Percentiles rank a stretch among this genome's conserved stretches.
phyloP scores from a whole-genome alignment of 1,284 basidiomycete genomes.

The Abortiporus biennis region DNA sequence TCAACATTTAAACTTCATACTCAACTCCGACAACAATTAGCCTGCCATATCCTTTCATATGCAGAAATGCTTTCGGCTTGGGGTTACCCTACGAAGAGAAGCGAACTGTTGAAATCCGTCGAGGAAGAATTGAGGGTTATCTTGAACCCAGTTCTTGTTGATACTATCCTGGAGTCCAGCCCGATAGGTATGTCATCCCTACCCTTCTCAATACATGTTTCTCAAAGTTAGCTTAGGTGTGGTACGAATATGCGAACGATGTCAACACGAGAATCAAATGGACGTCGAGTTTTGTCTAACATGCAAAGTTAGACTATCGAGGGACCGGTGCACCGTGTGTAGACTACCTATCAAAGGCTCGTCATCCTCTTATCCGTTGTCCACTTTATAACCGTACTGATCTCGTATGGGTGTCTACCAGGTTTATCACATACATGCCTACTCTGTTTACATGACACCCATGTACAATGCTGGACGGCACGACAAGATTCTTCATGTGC shows the following conservation, averaged over 20 bases:
- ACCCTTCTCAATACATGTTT: neutral
- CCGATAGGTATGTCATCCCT: conserved; percentile 14
- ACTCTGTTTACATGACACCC: conserved; percentile 21
- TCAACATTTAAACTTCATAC: conserved; percentile 12
- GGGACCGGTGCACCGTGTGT: conserved; percentile 65
- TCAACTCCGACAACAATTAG: conserved; percentile 33
- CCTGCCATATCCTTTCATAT: conserved; percentile 61
- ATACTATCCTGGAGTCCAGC: conserved; percentile 29
- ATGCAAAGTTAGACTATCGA: conserved; percentile 39
- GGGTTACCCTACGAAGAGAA: conserved; percentile 59
- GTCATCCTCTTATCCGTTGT: conserved; percentile 13
- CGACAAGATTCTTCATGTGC: conserved; percentile 19
- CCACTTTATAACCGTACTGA: neutral
- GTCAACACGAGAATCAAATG: conserved; percentile 16
- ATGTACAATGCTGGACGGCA: conserved; percentile 20
- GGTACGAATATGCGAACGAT: conserved; percentile 28
- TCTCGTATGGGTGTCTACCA: conserved; percentile 1
- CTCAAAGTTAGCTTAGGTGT: conserved; percentile 2
- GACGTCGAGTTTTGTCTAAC: conserved; percentile 31
- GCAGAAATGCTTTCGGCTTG: conserved; percentile 71
- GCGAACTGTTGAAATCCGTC: conserved; percentile 64
- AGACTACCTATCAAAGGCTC: conserved; percentile 74
- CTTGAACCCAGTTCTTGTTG: conserved; percentile 21
- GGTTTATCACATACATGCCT: conserved; percentile 22
- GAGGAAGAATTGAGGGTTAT: conserved; percentile 25